Percentiles rank a stretch among this genome's conserved stretches.
Evolutionary conservation across 2,329 filamentous ascomycete genomes (phyloP).

Genomic region (Alternaria postmessia): DNA sequence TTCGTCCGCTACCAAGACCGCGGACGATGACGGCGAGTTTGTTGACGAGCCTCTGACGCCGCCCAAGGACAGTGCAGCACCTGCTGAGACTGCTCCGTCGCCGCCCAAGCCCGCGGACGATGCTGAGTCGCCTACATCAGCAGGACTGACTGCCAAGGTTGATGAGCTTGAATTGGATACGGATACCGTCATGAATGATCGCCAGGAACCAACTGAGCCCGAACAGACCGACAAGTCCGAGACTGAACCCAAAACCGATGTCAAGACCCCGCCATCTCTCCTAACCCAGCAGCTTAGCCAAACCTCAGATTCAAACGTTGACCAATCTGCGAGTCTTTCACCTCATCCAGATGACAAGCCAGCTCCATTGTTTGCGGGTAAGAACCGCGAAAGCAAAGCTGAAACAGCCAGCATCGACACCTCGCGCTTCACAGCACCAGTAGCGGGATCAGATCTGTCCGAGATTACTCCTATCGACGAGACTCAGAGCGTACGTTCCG

Average conservation of each 20-base stretch:
- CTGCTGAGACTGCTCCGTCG: conserved; percentile 27
- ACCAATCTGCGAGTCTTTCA: conserved; percentile 50
- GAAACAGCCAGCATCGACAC: conserved; percentile 40
- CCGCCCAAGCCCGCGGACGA: conserved; percentile 38
- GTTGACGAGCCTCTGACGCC: conserved; percentile 80
- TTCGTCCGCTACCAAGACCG: conserved; percentile 29
- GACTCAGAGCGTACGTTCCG: conserved; percentile 42
- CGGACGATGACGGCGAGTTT: conserved; percentile 69
- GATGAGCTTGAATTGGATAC: conserved; percentile 67
- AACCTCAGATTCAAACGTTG: conserved; percentile 32
- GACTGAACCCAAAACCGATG: conserved; percentile 33
- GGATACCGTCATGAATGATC: conserved; percentile 60
- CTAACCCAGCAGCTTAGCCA: conserved; percentile 54
- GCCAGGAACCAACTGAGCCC: conserved; percentile 30
- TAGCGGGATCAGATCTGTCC: conserved; percentile 40
- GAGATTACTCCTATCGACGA: conserved; percentile 51
- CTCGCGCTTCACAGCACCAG: conserved; percentile 38
- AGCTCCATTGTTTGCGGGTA: conserved; percentile 68
- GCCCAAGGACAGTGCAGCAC: conserved; percentile 34
- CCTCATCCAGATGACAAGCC: conserved; percentile 73
- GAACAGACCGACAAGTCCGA: conserved; percentile 34
- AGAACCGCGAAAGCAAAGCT: conserved; percentile 43
- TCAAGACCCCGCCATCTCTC: conserved; percentile 50
- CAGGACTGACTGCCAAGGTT: conserved; percentile 64
- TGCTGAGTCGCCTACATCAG: conserved; percentile 58